A percentile compares a stretch with the other conserved stretches of the same genome.
These are phyloP conservation scores for Phytomonas francai DNA, from an alignment of 208 protist species.

Conservation along the genomic window DNA sequence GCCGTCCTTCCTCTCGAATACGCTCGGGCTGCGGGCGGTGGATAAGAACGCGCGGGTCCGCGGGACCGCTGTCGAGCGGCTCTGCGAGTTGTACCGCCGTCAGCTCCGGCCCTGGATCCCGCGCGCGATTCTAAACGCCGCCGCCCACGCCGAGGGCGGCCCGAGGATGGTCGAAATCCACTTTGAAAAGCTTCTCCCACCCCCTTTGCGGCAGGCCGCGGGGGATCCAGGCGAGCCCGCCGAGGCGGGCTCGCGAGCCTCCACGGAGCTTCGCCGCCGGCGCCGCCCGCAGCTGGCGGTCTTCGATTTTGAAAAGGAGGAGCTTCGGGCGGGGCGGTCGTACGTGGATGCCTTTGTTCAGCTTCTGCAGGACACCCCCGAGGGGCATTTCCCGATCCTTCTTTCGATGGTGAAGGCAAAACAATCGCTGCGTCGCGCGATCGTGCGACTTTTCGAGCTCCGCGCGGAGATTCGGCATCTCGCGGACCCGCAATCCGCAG, in stretches of 20 bases:
- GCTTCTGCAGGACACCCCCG: conserved; percentile 41
- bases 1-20: conserved; percentile 20
- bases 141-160: conserved; percentile 41
- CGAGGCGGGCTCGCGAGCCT: not conserved
- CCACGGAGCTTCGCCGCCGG: conserved; percentile 1
- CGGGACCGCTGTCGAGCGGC: conserved; percentile 35
- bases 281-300: conserved; percentile 15
- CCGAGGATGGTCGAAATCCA: conserved; percentile 20
- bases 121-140: conserved; percentile 29
- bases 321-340: conserved; percentile 14
- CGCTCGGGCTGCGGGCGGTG: conserved; percentile 43
- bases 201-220: conserved; percentile 10
- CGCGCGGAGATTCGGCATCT: conserved; percentile 30
- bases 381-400: conserved; percentile 28
- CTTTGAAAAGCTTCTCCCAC: conserved; percentile 43
- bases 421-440: conserved; percentile 25
- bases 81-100: conserved; percentile 40
- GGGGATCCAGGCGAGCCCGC: not conserved
- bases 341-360: conserved; percentile 43
- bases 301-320: conserved; percentile 48
- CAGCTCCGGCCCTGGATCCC: conserved; percentile 52
- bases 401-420: conserved; percentile 41
- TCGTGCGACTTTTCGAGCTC: conserved; percentile 46
- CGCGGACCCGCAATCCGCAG: conserved; percentile 31
- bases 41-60: conserved; percentile 64